Percentiles rank a stretch among this genome's conserved stretches.
These are phyloP conservation scores for Exophiala lecanii-corni DNA, from an alignment of 2,329 filamentous ascomycete species.

Conservation along the genomic window DNA sequence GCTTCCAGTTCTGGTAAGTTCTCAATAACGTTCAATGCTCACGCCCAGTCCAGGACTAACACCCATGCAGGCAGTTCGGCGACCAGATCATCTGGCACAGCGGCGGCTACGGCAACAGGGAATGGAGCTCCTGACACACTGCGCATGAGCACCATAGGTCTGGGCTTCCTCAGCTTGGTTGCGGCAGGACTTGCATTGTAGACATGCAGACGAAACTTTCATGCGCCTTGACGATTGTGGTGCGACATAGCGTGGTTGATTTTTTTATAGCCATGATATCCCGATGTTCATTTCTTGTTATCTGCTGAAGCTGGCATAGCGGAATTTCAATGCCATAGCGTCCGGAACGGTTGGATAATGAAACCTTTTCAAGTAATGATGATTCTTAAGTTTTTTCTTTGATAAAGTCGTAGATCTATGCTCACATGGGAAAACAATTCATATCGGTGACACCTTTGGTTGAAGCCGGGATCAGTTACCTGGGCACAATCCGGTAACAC, in stretches of 20 bases:
- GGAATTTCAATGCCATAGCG: background rate
- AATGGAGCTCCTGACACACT: slow-evolving; percentile 13
- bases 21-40: too few relatives aligned
- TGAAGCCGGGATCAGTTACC: too few relatives aligned
- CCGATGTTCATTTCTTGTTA: background rate
- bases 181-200: slow-evolving; percentile 25
- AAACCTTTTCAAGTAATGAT: too few relatives aligned
- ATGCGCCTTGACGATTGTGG: too few relatives aligned
- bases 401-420: too few relatives aligned
- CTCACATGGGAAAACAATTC: too few relatives aligned
- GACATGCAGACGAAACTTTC: background rate
- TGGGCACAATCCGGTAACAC: too few relatives aligned
- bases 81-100: slow-evolving; percentile 13
- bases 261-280: background rate
- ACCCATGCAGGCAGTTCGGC: slow-evolving; percentile 4
- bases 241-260: too few relatives aligned
- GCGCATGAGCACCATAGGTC: slow-evolving; percentile 14
- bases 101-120: slow-evolving; percentile 8
- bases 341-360: too few relatives aligned
- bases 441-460: too few relatives aligned
- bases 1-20: slow-evolving; percentile 14
- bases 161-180: slow-evolving; percentile 23
- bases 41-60: background rate
- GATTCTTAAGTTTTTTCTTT: too few relatives aligned
- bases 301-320: background rate